Conservation (phyloP, 1,284 basidiomycete genomes). For the Schizopora paradoxa region DNA sequence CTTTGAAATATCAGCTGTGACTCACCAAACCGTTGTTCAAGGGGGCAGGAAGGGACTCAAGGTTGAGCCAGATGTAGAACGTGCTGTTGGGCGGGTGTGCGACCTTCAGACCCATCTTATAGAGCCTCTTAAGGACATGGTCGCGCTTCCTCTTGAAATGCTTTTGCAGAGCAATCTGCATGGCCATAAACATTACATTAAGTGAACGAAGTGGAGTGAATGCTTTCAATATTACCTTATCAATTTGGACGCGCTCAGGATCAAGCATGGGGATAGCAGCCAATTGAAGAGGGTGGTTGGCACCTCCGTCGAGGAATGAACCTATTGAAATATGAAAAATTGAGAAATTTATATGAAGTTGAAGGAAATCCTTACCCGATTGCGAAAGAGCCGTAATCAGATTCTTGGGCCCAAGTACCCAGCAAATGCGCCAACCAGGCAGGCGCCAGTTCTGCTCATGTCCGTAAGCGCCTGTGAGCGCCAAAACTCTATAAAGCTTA, state of each 20-base stretch:
- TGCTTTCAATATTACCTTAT: slow-evolving; percentile 63
- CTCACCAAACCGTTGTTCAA: slow-evolving; percentile 82
- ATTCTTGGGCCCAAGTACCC: slow-evolving; percentile 94
- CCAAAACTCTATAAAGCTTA: slow-evolving; percentile 27
- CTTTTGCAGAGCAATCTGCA: slow-evolving; percentile 68
- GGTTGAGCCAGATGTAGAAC: slow-evolving; percentile 90
- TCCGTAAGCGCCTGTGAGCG: neutral
- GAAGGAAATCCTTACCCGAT: slow-evolving; percentile 45
- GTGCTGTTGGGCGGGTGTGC: slow-evolving; percentile 70
- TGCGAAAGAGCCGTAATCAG: slow-evolving; percentile 83
- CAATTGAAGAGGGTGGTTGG: slow-evolving; percentile 83
- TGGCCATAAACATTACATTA: slow-evolving; percentile 4
- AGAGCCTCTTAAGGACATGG: slow-evolving; percentile 80
- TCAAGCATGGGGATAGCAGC: slow-evolving; percentile 81
- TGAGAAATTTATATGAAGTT: neutral
- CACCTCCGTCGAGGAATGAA: slow-evolving; percentile 85
- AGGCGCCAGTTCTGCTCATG: slow-evolving; percentile 83
- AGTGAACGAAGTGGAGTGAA: neutral
- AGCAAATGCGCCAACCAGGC: slow-evolving; percentile 91
- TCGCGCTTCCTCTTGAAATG: slow-evolving; percentile 92
- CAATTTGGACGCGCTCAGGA: slow-evolving; percentile 58
- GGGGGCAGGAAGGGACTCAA: slow-evolving; percentile 71
- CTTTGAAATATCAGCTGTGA: slow-evolving; percentile 15
- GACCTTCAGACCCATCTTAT: slow-evolving; percentile 72
- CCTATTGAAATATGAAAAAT: slow-evolving; percentile 32